Evolutionary conservation across 495 filamentous ascomycete species (phyloP).

Genomic region (Penicillium canescens): DNA sequence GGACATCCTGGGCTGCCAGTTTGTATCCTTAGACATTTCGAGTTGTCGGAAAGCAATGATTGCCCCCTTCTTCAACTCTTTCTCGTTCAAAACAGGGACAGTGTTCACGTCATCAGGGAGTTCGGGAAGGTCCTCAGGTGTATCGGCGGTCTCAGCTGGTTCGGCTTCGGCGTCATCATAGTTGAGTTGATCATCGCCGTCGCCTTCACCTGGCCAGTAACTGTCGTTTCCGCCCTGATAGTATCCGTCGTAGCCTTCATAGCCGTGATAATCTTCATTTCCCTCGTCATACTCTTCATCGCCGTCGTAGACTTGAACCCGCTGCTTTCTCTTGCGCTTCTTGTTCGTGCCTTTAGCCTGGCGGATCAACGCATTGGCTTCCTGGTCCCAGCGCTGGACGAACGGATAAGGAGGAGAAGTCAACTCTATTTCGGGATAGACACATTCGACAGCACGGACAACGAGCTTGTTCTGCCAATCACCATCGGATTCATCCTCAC

Average conservation of each 20-base stretch:
- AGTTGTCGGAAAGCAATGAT: constrained; percentile 81
- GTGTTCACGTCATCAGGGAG: constrained; percentile 63
- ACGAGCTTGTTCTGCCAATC: constrained; percentile 75
- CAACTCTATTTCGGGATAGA: constrained; percentile 68
- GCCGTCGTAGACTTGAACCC: constrained; percentile 41
- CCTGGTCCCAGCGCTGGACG: constrained; percentile 80
- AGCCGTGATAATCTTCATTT: constrained; percentile 5
- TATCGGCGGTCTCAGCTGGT: constrained; percentile 19
- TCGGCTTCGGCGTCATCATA: constrained; percentile 50
- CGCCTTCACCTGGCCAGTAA: constrained; percentile 16
- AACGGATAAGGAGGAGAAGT: constrained; percentile 89
- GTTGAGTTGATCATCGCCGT: constrained; percentile 46
- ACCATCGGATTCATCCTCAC: constrained; percentile 30
- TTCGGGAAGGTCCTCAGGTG: constrained; percentile 59
- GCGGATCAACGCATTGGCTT: constrained; percentile 56
- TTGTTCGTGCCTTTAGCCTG: constrained; percentile 43
- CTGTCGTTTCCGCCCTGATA: constrained; percentile 12
- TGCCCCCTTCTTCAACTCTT: constrained; percentile 58
- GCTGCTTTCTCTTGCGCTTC: constrained; percentile 59
- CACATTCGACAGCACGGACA: constrained; percentile 78
- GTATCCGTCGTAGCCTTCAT: constrained; percentile 8
- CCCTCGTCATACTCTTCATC: constrained; percentile 33
- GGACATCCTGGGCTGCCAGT: constrained; percentile 74
- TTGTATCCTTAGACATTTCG: constrained; percentile 69
- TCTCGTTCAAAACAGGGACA: constrained; percentile 54